phyloP scores from a whole-genome alignment of 768 basidiomycete species.

The Pulveroboletus sp. region DNA sequence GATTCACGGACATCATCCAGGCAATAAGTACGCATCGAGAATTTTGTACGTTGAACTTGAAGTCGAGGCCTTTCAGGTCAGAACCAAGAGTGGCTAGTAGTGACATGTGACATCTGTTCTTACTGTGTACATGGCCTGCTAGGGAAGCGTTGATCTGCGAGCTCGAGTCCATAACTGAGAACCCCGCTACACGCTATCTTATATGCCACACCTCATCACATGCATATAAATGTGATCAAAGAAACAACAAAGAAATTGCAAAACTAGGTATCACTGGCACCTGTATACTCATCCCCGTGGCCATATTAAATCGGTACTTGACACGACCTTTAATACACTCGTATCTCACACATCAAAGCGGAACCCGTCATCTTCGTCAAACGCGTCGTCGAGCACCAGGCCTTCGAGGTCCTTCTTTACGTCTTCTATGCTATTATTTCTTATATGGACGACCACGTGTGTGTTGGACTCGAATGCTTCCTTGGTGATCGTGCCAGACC shows the following conservation, averaged over 20 bases:
- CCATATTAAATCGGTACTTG: conserved; percentile 15
- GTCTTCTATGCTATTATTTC: conserved; percentile 25
- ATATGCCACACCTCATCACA: conserved; percentile 1
- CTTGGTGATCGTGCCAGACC: conserved; percentile 26
- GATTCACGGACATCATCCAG: no score
- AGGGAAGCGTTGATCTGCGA: background rate
- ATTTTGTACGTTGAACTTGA: no score
- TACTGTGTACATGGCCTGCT: no score
- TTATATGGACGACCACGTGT: conserved; percentile 14
- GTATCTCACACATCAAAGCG: conserved; percentile 24
- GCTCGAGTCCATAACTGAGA: background rate
- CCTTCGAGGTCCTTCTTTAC: conserved; percentile 32
- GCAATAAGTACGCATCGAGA: no score
- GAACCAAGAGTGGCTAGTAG: no score
- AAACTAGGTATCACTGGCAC: background rate
- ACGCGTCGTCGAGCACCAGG: conserved; percentile 27
- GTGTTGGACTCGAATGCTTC: conserved; percentile 22
- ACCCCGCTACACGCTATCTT: background rate
- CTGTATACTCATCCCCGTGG: conserved; percentile 5
- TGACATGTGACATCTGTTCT: no score
- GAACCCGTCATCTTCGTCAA: conserved; percentile 28
- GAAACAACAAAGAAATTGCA: conserved; percentile 2
- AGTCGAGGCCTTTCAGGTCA: no score
- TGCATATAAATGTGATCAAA: conserved; percentile 12
- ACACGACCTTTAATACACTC: background rate